These are phyloP conservation scores for Abrus pulchellus DNA, from an alignment of 306 rosid genomes.

Conservation along the genomic window DNA sequence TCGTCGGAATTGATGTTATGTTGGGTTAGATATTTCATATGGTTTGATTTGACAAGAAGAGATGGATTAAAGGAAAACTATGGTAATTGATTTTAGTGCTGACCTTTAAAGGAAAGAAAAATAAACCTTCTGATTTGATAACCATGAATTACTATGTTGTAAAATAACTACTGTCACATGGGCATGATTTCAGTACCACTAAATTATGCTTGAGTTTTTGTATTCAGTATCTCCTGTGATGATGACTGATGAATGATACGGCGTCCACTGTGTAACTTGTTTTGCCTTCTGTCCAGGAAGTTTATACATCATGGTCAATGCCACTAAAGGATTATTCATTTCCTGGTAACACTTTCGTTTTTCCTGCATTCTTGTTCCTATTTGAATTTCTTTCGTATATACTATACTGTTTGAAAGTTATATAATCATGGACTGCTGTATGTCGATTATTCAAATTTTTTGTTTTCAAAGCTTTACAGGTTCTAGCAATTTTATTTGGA, in stretches of 20 bases:
- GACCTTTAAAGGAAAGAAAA: background rate
- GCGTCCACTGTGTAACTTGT: background rate
- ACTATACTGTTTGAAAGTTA: background rate
- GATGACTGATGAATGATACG: conserved; percentile 9
- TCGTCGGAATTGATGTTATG: background rate
- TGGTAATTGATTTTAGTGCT: background rate
- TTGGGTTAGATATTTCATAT: background rate
- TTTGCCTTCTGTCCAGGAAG: conserved; percentile 43
- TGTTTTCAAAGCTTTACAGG: background rate
- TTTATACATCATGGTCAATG: conserved; percentile 57
- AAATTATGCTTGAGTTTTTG: background rate
- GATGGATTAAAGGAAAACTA: background rate
- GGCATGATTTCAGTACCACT: background rate
- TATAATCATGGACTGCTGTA: background rate
- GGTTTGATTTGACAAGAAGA: background rate
- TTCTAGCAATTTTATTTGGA: background rate
- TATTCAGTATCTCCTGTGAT: background rate
- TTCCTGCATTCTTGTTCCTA: background rate
- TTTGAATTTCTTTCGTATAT: background rate
- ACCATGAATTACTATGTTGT: background rate
- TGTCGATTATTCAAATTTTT: background rate
- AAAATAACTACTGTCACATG: background rate
- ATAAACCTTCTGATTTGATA: background rate
- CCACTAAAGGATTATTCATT: conserved; percentile 61
- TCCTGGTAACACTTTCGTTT: conserved; percentile 49